A percentile compares a stretch with the other conserved stretches of the same genome.
Evolutionary conservation across 78 protist genomes (phyloP).

Genomic region (Guillardia theta): DNA sequence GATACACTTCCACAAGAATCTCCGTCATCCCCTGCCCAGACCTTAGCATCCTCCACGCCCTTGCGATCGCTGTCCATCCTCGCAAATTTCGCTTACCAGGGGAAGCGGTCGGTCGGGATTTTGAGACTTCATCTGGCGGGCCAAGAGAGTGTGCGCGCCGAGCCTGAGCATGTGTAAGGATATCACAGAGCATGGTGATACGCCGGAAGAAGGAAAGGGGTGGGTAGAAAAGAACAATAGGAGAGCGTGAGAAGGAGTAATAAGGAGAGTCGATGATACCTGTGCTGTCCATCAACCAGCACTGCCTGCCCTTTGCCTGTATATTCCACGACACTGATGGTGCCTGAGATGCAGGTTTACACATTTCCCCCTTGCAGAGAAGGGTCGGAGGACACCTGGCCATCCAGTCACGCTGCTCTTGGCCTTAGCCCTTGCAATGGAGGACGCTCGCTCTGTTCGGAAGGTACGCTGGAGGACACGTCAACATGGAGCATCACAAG

Average conservation of each 20-base stretch:
- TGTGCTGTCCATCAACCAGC: slow-evolving; percentile 25
- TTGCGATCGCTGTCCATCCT: neutral
- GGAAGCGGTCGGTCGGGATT: neutral
- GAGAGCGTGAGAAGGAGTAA: too few relatives aligned
- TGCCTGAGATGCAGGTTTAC: neutral
- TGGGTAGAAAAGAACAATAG: too few relatives aligned
- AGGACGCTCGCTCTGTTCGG: slow-evolving; percentile 14
- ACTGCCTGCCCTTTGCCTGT: neutral
- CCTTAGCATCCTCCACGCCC: neutral
- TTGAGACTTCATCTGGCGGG: neutral
- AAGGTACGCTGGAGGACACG: neutral
- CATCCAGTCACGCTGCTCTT: neutral
- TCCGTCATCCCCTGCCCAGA: neutral
- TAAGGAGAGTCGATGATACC: too few relatives aligned
- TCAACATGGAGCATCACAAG: neutral
- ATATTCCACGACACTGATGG: slow-evolving; percentile 31
- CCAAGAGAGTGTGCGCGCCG: neutral
- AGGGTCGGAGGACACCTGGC: neutral
- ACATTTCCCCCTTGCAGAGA: neutral
- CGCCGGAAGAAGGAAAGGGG: too few relatives aligned
- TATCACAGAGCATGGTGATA: too few relatives aligned
- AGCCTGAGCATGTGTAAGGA: too few relatives aligned
- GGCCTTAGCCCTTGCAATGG: neutral
- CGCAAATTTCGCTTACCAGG: neutral
- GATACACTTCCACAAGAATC: slow-evolving; percentile 8